Conservation (phyloP, 306 rosid species). For the Prunus armeniaca region DNA sequence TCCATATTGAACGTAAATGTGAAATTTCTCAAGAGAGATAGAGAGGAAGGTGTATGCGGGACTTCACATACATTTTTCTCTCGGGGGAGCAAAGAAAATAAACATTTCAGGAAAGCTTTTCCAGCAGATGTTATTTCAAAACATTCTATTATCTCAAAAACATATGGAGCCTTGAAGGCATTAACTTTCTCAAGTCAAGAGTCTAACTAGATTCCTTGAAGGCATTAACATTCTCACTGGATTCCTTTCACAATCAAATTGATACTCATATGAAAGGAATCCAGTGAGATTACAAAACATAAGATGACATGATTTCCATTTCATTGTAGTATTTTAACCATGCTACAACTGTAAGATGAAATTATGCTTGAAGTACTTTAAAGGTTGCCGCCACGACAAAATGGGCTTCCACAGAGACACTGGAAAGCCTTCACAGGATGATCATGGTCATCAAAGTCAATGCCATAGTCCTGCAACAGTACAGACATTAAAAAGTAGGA, state of each 20-base stretch:
- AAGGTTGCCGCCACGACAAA: conserved; percentile 14
- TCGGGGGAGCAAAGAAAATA: no score
- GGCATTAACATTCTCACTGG: background rate
- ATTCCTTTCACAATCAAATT: background rate
- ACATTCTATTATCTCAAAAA: background rate
- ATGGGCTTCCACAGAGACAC: conserved; percentile 18
- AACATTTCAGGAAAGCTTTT: background rate
- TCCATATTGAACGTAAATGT: no score
- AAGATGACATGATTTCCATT: background rate
- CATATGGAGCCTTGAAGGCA: background rate
- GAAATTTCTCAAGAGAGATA: no score
- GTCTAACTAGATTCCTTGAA: background rate
- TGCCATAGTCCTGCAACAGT: conserved; percentile 33
- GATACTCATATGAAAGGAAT: background rate
- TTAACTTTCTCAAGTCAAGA: background rate
- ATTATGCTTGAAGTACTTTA: background rate
- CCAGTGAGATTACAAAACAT: background rate
- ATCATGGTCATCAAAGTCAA: conserved; percentile 19
- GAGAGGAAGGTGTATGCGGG: no score
- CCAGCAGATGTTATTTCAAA: background rate
- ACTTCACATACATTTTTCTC: no score
- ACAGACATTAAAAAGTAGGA: background rate
- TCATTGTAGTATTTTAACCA: background rate
- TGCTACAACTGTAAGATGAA: background rate
- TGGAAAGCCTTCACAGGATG: conserved; percentile 10